Evolutionary conservation across 1,284 basidiomycete species (phyloP).

Genomic region (Clitocybe nebularis): DNA sequence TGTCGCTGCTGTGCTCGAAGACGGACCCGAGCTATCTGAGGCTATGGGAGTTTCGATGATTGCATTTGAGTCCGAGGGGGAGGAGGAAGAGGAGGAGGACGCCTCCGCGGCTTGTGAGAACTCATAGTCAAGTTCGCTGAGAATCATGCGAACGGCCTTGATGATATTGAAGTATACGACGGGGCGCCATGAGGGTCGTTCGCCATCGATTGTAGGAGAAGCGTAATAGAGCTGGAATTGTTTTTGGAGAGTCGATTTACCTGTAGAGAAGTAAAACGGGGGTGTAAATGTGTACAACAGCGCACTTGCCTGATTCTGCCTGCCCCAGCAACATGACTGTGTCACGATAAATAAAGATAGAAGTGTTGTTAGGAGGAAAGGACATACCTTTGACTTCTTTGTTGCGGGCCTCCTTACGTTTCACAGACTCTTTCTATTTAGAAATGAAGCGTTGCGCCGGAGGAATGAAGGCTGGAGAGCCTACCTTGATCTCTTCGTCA

Average conservation of each 20-base stretch:
- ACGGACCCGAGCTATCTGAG: slow-evolving; percentile 15
- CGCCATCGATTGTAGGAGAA: slow-evolving; percentile 60
- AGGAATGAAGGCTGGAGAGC: slow-evolving; percentile 16
- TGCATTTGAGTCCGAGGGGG: slow-evolving; percentile 11
- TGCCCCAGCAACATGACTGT: slow-evolving; percentile 69
- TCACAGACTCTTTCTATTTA: slow-evolving; percentile 51
- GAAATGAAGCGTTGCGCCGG: background rate
- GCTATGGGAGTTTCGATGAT: slow-evolving; percentile 12
- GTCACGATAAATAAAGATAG: slow-evolving; percentile 1
- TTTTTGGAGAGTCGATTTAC: slow-evolving; percentile 76
- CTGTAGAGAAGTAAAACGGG: slow-evolving; percentile 25
- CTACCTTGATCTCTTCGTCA: slow-evolving; percentile 67
- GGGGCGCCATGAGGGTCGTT: slow-evolving; percentile 70
- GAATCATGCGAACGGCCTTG: slow-evolving; percentile 71
- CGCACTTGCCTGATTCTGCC: slow-evolving; percentile 57
- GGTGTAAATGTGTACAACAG: background rate
- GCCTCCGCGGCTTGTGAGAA: slow-evolving; percentile 27
- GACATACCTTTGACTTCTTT: slow-evolving; percentile 66
- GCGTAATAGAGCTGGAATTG: slow-evolving; percentile 80
- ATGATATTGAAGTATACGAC: slow-evolving; percentile 79
- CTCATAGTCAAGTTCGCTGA: slow-evolving; percentile 68
- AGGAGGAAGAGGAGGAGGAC: background rate
- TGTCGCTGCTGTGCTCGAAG: slow-evolving; percentile 7
- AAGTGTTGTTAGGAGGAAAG: background rate
- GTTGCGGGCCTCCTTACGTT: slow-evolving; percentile 43